Evolutionary conservation across 2,329 filamentous ascomycete genomes (phyloP).

Genomic region (Trichophyton mentagrophytes): DNA sequence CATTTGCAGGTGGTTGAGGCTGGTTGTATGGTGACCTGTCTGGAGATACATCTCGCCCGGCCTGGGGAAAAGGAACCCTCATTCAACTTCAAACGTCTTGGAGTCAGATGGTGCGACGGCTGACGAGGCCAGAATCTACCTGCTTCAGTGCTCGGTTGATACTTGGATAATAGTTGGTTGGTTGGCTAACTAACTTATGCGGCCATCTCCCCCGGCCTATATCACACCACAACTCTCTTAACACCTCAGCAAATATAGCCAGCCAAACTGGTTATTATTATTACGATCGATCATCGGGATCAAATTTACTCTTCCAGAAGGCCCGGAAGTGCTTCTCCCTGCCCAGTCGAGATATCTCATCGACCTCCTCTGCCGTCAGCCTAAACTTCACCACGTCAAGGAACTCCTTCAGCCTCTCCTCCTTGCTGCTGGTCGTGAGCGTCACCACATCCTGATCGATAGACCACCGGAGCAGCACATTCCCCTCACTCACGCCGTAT

Average conservation of each 20-base stretch:
- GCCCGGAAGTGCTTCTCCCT: constrained; percentile 39
- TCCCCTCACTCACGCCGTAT: constrained; percentile 45
- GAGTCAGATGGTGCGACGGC: background rate
- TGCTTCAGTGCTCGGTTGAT: too few relatives aligned
- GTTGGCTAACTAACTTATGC: too few relatives aligned
- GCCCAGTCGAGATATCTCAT: constrained; percentile 39
- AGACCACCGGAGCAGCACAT: constrained; percentile 48
- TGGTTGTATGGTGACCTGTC: too few relatives aligned
- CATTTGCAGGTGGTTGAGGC: too few relatives aligned
- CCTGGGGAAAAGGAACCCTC: background rate
- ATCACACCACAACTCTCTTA: background rate
- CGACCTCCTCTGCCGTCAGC: constrained; percentile 45
- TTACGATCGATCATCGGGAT: constrained; percentile 30
- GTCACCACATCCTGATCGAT: constrained; percentile 48
- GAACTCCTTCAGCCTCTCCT: constrained; percentile 47
- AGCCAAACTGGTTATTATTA: background rate
- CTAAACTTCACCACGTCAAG: constrained; percentile 44
- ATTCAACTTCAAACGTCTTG: background rate
- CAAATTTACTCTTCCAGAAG: constrained; percentile 41
- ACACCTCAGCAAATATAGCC: too few relatives aligned
- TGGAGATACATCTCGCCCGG: too few relatives aligned
- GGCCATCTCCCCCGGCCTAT: background rate
- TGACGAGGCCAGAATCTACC: background rate
- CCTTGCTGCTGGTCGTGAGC: constrained; percentile 49
- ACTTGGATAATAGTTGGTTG: too few relatives aligned